A percentile compares a stretch with the other conserved stretches of the same genome.
Evolutionary conservation across 805 yeast species (phyloP).

Genomic region (Kuraishia molischiana): DNA sequence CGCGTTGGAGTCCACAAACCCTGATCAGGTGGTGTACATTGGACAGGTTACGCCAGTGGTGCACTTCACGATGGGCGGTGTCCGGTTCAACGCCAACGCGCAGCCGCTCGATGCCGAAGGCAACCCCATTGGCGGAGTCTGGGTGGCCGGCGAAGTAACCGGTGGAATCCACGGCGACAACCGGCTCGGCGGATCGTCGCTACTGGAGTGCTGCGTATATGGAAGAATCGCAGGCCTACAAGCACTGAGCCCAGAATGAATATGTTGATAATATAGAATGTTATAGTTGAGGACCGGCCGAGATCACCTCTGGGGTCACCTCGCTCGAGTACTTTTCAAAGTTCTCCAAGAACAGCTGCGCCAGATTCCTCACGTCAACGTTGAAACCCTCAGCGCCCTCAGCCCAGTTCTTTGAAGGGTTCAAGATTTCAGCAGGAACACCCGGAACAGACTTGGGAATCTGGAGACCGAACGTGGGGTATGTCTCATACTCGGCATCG

Average conservation of each 20-base stretch:
- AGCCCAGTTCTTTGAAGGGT: conserved; percentile 80
- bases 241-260: background rate
- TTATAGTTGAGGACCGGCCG: conserved; percentile 77
- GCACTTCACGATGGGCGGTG: conserved; percentile 66
- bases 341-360: conserved; percentile 72
- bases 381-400: conserved; percentile 43
- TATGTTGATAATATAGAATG: background rate
- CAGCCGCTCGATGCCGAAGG: conserved; percentile 23
- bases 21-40: conserved; percentile 32
- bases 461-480: conserved; percentile 79
- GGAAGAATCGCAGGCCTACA: conserved; percentile 32
- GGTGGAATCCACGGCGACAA: conserved; percentile 64
- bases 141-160: conserved; percentile 58
- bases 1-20: conserved; percentile 14
- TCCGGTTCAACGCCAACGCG: conserved; percentile 38
- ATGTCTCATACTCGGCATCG: conserved; percentile 70
- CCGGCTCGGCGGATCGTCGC: conserved; percentile 49
- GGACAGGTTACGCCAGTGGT: conserved; percentile 46
- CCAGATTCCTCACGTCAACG: conserved; percentile 55
- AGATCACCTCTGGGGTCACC: conserved; percentile 77
- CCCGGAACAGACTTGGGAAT: conserved; percentile 76
- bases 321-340: conserved; percentile 75
- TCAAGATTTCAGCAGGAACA: conserved; percentile 78
- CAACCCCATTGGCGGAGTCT: conserved; percentile 34
- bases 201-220: conserved; percentile 52